phyloP scores from a whole-genome alignment of 2,329 filamentous ascomycete species.

The Aulographum hederae region DNA sequence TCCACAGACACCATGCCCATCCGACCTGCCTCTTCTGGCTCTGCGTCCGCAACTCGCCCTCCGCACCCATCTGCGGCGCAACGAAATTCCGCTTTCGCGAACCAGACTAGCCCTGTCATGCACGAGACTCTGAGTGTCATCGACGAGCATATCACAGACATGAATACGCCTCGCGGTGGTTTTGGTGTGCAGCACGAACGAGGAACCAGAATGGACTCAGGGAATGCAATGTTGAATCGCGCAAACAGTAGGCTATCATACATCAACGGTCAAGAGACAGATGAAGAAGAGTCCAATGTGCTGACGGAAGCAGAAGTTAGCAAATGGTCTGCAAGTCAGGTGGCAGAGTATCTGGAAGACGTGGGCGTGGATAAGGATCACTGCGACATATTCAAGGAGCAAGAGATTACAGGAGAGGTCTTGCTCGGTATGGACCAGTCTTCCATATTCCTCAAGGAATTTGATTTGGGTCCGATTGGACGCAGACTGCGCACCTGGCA shows the following conservation, averaged over 20 bases:
- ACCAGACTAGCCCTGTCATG: constrained; percentile 50
- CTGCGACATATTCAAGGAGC: constrained; percentile 85
- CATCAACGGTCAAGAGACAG: constrained; percentile 85
- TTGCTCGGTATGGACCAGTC: constrained; percentile 88
- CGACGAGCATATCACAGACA: constrained; percentile 87
- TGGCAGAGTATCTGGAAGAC: constrained; percentile 77
- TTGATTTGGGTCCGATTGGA: constrained; percentile 82
- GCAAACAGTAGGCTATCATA: constrained; percentile 66
- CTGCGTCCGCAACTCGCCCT: no score
- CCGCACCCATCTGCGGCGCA: neutral
- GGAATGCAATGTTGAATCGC: constrained; percentile 76
- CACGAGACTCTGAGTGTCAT: constrained; percentile 92
- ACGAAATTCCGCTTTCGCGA: constrained; percentile 3
- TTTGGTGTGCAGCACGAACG: constrained; percentile 27
- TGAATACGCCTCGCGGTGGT: constrained; percentile 40
- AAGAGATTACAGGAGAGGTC: constrained; percentile 91
- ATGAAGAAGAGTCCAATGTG: constrained; percentile 67
- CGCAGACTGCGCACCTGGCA: constrained; percentile 87
- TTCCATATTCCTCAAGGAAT: constrained; percentile 87
- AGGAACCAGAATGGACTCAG: constrained; percentile 53
- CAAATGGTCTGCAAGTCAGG: constrained; percentile 61
- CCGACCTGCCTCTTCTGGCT: no score
- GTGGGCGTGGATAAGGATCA: constrained; percentile 73
- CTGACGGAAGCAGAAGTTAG: constrained; percentile 59
- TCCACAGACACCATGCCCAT: no score